Base-by-base conservation (phyloP, 2,329 filamentous ascomycete species). In the Penicillium corylophilum region DNA sequence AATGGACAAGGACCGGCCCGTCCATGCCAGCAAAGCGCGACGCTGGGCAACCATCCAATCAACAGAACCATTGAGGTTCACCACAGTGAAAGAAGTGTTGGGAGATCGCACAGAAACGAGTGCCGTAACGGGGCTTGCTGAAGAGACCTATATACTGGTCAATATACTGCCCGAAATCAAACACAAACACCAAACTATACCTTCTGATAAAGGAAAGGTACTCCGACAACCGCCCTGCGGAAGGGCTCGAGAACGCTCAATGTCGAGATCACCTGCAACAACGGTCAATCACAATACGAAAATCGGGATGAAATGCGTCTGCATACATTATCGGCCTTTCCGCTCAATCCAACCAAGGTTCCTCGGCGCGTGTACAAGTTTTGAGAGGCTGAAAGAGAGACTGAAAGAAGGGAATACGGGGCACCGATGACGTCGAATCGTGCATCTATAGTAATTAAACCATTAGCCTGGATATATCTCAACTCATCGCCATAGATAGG, bases 1-100 rank as follows among this genome's bases (percentile, higher is more conserved):
- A 40, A 94, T 81, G 15, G 80, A 79, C 48, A 99, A 79, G 1
- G 90, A 91, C 69, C 95, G 89, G 24, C 94, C 94, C 0, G 93
- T 96, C 94, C 94, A 99, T 48, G 94, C 94, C n/a, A 97, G 79
- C 47, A 99, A 79, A 1, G 91, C 91, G 59, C 89, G 87, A 56
- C 90, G 83, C 70, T 97, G 92, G 6, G 90, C 83, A 8, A 99
- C 78, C 79, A 96, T 89, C 93, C 94, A 99, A 74, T 99, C 94
- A 51, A 91, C 86, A 4, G 91, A 90, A 51, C 94, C 94, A 76
- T 99, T 91, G 45, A 99, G 83, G 68, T 93, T 88, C 23, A 99
- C 81, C 7, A 95, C 84, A 12, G 89, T 86, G 62, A 99, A 92
- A 5, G 91, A 92, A 1, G 92, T 94, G 46, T 87, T 85, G 4